Conservation (phyloP, 129 eudicot genomes). For the Tanacetum coccineum region DNA sequence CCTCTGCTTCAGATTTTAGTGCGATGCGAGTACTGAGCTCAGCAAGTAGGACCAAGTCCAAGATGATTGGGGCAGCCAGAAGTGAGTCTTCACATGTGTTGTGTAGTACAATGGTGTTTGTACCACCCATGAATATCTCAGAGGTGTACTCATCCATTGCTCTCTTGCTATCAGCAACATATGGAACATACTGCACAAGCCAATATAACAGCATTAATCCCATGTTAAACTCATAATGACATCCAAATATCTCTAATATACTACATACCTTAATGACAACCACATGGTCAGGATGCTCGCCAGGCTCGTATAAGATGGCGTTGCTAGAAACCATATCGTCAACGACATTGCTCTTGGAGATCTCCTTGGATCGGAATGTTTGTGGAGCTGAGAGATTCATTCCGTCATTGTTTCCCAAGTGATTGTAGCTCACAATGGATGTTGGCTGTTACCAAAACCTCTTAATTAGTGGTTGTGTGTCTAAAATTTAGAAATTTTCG, state of each 20-base stretch:
- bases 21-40: constrained; percentile 94
- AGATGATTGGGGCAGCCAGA: constrained; percentile 91
- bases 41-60: constrained; percentile 90
- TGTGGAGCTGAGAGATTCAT: constrained; percentile 99
- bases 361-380: constrained; percentile 95
- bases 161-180: constrained; percentile 93
- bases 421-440: constrained; percentile 97
- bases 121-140: constrained; percentile 96
- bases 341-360: constrained; percentile 93
- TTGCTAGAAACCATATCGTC: constrained; percentile 99
- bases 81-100: constrained; percentile 96
- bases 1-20: constrained; percentile 86
- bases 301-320: constrained; percentile 88
- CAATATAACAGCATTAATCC: not conserved
- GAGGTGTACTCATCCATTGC: constrained; percentile 99
- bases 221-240: not conserved
- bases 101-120: constrained; percentile 83
- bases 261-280: constrained; percentile 84
- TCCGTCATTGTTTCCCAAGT: constrained; percentile 96
- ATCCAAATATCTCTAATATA: not conserved
- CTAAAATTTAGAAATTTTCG: not conserved
- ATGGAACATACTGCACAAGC: constrained; percentile 75
- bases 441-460: constrained; percentile 62
- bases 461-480: not conserved
- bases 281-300: constrained; percentile 99